Base-by-base conservation (phyloP, 2,329 filamentous ascomycete species). In the Boeremia lycopersici region DNA sequence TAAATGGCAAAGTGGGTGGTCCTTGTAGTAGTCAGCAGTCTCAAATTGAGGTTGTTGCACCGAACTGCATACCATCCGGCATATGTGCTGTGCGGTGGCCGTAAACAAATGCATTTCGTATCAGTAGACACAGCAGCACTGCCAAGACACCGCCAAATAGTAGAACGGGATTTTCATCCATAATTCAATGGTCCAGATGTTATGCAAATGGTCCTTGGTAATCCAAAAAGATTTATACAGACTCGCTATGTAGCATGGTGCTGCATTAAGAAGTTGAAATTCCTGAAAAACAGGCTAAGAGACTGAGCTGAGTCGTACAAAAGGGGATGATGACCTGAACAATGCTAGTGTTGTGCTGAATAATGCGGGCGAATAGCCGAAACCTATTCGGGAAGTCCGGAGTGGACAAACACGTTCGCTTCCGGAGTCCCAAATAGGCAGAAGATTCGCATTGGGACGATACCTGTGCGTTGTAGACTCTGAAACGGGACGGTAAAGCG, bases 1-100 rank as follows among this genome's bases (percentile, higher is more conserved):
- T 35, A 2, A 59, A 33, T n/a, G 56, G 51, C 4, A 36, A 31
- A 15, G 43, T 46, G 25, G 43, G 43, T 10, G 43, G 43, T 25
- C 43, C 43, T 46, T n/a, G 30, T 6, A 11, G 25, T 29, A 46
- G n/a, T 46, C 25, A 46, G 43, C 23, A 7, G 33, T 36, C 2
- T 33, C 6, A 12, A 12, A 13, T 19, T 13, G 25, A 36, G 7
- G 9, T 26, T 25, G 8, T 25, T 17, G 19, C 9, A 36, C 17
- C 11, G 31, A 2, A 7, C 29, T 46, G 7, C 11, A 34, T 35
- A 29, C 43, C 43, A 28, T 36, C 1, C 9, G 43, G 33, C 43
- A 46, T 46, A 19, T 36, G 31, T 36, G n/a, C 25, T 23, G 43
- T 36, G 31, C 43, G 43, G 19, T 46, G 33, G 7, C 43, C 43